Evolutionary conservation across 768 basidiomycete species (phyloP).

Genomic region (Panaeolus papilionaceus): DNA sequence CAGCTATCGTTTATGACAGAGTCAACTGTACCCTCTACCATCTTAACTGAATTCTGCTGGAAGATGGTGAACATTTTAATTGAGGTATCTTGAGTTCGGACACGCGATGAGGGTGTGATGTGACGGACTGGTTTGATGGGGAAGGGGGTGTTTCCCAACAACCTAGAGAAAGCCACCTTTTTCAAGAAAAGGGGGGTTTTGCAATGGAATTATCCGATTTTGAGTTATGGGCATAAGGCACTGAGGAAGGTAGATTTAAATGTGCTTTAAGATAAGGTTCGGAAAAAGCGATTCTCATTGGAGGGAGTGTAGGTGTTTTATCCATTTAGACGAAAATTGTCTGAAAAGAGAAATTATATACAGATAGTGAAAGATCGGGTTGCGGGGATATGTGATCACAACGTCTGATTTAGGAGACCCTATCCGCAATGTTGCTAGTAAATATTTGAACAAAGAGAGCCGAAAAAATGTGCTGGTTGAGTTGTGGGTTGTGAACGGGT

Average conservation of each 20-base stretch:
- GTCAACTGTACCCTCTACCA: too few species aligned
- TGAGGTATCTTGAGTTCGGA: too few species aligned
- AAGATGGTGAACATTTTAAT: too few species aligned
- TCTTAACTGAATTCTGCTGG: too few species aligned
- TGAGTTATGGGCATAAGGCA: background rate
- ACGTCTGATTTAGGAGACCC: constrained; percentile 3
- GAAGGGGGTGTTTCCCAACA: too few species aligned
- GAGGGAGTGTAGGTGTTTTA: background rate
- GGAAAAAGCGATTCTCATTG: background rate
- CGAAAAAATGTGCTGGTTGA: constrained; percentile 90
- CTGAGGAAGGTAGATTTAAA: background rate
- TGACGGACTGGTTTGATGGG: too few species aligned
- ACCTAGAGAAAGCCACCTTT: too few species aligned
- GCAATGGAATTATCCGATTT: too few species aligned
- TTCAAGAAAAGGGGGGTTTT: too few species aligned
- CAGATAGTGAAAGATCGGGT: constrained; percentile 7
- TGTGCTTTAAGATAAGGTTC: background rate
- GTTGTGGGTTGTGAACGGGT: constrained; percentile 88
- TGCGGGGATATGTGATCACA: background rate
- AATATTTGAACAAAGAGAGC: constrained; percentile 85
- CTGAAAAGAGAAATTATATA: constrained; percentile 3
- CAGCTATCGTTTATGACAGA: too few species aligned
- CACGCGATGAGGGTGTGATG: too few species aligned
- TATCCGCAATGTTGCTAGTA: constrained; percentile 39
- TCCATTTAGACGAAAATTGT: constrained; percentile 5